A percentile compares a stretch with the other conserved stretches of the same genome.
These are phyloP conservation scores for Escallonia herrerae DNA, from an alignment of 129 eudicot genomes.

Conservation along the genomic window DNA sequence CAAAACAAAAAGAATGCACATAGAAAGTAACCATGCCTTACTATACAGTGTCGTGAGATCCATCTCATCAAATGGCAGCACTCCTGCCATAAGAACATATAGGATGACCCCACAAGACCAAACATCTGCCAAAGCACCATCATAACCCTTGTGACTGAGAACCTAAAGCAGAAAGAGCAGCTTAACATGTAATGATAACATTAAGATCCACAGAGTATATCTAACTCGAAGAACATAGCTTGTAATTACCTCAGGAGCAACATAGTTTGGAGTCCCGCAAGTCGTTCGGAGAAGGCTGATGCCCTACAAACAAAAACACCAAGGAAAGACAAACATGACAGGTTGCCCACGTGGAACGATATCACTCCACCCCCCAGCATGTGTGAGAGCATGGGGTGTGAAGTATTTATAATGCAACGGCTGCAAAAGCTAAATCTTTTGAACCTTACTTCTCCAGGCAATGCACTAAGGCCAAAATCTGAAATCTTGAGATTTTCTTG, in stretches of 20 bases:
- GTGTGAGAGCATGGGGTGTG: too few relatives aligned
- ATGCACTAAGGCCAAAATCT: slow-evolving; percentile 96
- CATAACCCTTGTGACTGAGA: slow-evolving; percentile 97
- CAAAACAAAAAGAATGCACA: slow-evolving; percentile 1
- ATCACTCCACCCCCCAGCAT: too few relatives aligned
- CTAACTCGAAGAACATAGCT: not conserved
- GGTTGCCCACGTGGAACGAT: too few relatives aligned
- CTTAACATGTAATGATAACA: slow-evolving; percentile 5
- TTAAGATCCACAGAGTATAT: not conserved
- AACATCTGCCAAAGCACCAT: slow-evolving; percentile 93
- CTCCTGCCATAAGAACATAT: slow-evolving; percentile 90
- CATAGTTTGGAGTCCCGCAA: slow-evolving; percentile 98
- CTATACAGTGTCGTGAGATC: slow-evolving; percentile 86
- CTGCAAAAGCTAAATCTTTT: not conserved
- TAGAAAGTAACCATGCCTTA: slow-evolving; percentile 49
- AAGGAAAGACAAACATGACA: too few relatives aligned
- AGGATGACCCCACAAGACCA: slow-evolving; percentile 99
- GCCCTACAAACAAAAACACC: slow-evolving; percentile 45
- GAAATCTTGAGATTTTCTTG: slow-evolving; percentile 91
- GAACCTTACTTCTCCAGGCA: slow-evolving; percentile 78
- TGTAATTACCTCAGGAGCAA: slow-evolving; percentile 90
- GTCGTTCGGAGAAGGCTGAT: slow-evolving; percentile 87
- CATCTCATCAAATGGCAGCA: slow-evolving; percentile 97
- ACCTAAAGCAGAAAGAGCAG: slow-evolving; percentile 46
- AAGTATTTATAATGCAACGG: too few relatives aligned